Evolutionary conservation across 2,329 filamentous ascomycete genomes (phyloP).

Genomic region (Colletotrichum graminicola): DNA sequence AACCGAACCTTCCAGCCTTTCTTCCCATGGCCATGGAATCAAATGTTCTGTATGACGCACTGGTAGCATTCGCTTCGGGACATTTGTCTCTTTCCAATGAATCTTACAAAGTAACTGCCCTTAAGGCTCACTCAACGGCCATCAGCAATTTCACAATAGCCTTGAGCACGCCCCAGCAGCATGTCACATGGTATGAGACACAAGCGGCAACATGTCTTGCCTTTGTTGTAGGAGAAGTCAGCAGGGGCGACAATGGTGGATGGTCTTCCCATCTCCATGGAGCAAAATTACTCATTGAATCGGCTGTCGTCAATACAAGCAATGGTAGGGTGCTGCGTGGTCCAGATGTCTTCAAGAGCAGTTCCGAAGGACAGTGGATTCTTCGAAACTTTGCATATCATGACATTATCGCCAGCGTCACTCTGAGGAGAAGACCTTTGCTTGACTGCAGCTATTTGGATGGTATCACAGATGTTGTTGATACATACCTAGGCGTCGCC

Average conservation of each 20-base stretch:
- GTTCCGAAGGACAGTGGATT: slow-evolving; percentile 42
- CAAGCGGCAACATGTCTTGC: slow-evolving; percentile 40
- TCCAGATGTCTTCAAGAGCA: slow-evolving; percentile 36
- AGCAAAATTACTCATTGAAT: slow-evolving; percentile 38
- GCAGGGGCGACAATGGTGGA: slow-evolving; percentile 19
- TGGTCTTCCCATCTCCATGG: slow-evolving; percentile 40
- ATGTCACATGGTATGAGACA: slow-evolving; percentile 36
- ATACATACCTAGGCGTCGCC: slow-evolving; percentile 41
- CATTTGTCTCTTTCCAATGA: slow-evolving; percentile 36
- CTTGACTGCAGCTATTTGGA: slow-evolving; percentile 38
- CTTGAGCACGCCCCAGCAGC: slow-evolving; percentile 21
- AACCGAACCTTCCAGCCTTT: slow-evolving; percentile 3
- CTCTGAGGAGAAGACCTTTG: slow-evolving; percentile 31
- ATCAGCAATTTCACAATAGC: slow-evolving; percentile 32
- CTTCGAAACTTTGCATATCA: slow-evolving; percentile 44
- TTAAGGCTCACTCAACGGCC: slow-evolving; percentile 35
- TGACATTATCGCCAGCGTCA: slow-evolving; percentile 39
- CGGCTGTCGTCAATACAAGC: slow-evolving; percentile 17
- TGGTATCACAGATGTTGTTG: slow-evolving; percentile 41
- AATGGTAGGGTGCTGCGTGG: slow-evolving; percentile 20
- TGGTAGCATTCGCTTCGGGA: slow-evolving; percentile 36
- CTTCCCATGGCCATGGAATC: slow-evolving; percentile 44
- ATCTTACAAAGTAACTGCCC: slow-evolving; percentile 22
- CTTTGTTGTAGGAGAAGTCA: slow-evolving; percentile 37
- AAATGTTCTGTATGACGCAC: slow-evolving; percentile 36